Base-by-base conservation (phyloP, 225 moss, liverwort and hornwort species). In the Polytrichum commune region DNA sequence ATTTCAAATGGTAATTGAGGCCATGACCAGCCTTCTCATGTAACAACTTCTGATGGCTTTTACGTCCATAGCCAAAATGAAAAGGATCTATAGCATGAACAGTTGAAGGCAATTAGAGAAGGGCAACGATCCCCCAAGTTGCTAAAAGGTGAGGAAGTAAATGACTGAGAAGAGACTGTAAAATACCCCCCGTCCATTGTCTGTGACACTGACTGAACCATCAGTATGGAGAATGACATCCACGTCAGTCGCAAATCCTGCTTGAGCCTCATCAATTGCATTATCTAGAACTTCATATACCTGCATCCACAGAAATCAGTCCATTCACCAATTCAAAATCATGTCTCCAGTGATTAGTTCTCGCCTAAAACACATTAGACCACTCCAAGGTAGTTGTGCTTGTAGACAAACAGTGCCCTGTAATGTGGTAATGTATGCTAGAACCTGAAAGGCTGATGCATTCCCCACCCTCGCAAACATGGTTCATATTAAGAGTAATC, bases 281-380 rank as follows among this genome's bases (percentile, higher is more conserved):
- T 98, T 98, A 72, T 98, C 97, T 27, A 98, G 78, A 73, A 98
- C 97, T 75, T 98, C 97, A 82, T 92, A 98, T 1, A 97, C 90
- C 92, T 92, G 88, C 74, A 77, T 55, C 56, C 27, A 65, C n/a
- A 64, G 38, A 79, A 35, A 74, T 57, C 55, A 55, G 71, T 7
- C 61, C 54, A 13, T 18, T 55, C 53, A 22, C 61, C 62, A 66
- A 56, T 65, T 83, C 60, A 76, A 73, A 19, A 16, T 20, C 16
- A 6, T 6, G 27, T 16, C 53, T 53, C 29, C 74, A 61, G 30
- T 35, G 66, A 16, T 46, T 46, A 46, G 13, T 46, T 46, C 46
- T 38, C 0, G 46, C 46, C 13, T 13, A 46, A 46, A 46, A 10
- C 46, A 16, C 13, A 46, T 46, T 16, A 16, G 13, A 46, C 13